These are phyloP conservation scores for Clitoria ternatea DNA, from an alignment of 306 rosid genomes.

Conservation along the genomic window DNA sequence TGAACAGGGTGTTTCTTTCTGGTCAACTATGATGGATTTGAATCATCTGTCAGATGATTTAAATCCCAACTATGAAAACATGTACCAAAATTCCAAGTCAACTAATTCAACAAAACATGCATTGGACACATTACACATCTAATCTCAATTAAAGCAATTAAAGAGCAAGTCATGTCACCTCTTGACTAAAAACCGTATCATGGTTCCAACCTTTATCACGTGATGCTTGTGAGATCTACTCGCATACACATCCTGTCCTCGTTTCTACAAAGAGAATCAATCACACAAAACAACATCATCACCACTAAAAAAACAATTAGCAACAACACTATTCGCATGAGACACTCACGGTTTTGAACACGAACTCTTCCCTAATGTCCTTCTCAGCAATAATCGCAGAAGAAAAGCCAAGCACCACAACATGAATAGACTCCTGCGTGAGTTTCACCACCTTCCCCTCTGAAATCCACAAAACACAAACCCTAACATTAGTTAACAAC, in stretches of 20 bases:
- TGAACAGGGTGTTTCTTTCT: background rate
- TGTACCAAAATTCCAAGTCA: background rate
- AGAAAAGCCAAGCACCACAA: conserved; percentile 73
- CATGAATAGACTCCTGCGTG: conserved; percentile 62
- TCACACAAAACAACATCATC: background rate
- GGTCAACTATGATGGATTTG: background rate
- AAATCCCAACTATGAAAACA: too few relatives aligned
- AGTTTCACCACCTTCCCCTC: conserved; percentile 83
- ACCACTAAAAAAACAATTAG: too few relatives aligned
- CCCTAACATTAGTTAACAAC: too few relatives aligned
- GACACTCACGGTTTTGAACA: conserved; percentile 45
- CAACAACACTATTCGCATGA: background rate
- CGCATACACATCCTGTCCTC: conserved; percentile 48
- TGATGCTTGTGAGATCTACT: conserved; percentile 71
- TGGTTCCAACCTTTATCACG: conserved; percentile 73
- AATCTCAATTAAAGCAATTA: background rate
- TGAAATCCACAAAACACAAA: conserved; percentile 30
- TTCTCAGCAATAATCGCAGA: conserved; percentile 52
- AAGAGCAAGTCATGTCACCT: conserved; percentile 56
- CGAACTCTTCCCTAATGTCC: conserved; percentile 66
- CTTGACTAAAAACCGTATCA: conserved; percentile 65
- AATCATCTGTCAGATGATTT: too few relatives aligned
- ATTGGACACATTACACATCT: background rate
- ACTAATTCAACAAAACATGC: background rate
- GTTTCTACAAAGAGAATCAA: conserved; percentile 44